Conservation (phyloP, 116 monocot genomes). For the Iris pallida region DNA sequence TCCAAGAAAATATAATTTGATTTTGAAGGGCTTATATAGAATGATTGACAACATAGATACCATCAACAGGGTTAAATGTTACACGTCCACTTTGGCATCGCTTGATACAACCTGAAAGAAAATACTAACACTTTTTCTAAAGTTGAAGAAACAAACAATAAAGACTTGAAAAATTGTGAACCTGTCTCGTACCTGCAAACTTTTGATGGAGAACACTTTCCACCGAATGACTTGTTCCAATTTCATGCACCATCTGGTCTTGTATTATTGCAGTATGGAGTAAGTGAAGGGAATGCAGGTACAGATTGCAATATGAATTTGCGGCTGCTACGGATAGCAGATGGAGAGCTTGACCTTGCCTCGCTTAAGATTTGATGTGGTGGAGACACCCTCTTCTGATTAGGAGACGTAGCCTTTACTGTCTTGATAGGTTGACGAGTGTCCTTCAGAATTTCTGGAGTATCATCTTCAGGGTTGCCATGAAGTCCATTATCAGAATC, state of each 20-base stretch:
- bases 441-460: constrained; percentile 43
- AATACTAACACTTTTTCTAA: too few species aligned
- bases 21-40: too few species aligned
- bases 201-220: too few species aligned
- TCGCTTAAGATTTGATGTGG: constrained; percentile 18
- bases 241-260: constrained; percentile 17
- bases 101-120: too few species aligned
- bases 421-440: constrained; percentile 12
- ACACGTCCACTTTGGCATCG: too few species aligned
- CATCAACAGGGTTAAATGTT: too few species aligned
- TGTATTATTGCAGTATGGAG: constrained; percentile 37
- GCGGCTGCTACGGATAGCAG: constrained; percentile 31
- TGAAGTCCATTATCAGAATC: constrained; percentile 20
- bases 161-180: too few species aligned
- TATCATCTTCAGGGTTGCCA: constrained; percentile 26
- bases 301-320: constrained; percentile 51
- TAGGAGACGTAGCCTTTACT: constrained; percentile 42
- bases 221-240: neutral
- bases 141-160: too few species aligned
- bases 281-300: constrained; percentile 52
- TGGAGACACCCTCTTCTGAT: constrained; percentile 61
- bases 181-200: too few species aligned
- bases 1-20: too few species aligned
- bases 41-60: too few species aligned
- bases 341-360: constrained; percentile 23